Base-by-base conservation (phyloP, 2,329 filamentous ascomycete species). In the Cadophora luteo-olivacea region DNA sequence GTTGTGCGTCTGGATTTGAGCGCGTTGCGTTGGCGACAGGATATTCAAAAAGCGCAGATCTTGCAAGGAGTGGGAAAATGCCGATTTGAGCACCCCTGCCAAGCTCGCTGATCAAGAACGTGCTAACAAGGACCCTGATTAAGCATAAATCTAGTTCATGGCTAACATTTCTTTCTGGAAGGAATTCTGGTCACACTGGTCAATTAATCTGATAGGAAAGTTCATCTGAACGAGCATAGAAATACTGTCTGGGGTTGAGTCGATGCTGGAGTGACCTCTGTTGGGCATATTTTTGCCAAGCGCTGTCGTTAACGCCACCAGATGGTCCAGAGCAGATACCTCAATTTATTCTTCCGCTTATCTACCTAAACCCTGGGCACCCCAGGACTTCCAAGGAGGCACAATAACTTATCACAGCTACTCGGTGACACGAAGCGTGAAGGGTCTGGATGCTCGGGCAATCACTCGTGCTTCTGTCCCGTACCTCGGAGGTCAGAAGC, bases 91-190 rank as follows among this genome's bases (percentile, higher is more conserved):
- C 33, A 19, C 52, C 51, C 29, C 52, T 19, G 25, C 52, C 52
- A 55, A 33, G 52, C 6, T 8, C 12, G 4, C 24, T 33, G 29
- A n/a, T n/a, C 8, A 19, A 33, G 16, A 55, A 55, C 52, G 29
- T 55, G 29, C 52, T 55, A 55, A 55, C 29, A 55, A 33, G 25
- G 29, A 32, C 14, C 24, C 52, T 55, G 25, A 33, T 55, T 55
- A 55, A 33, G 52, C 52, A 55, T 55, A 55, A 55, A 33, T 8
- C 25, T n/a, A 55, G 52, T 32, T 33, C 16, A 19, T n/a, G 29
- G 52, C 7, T 19, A 55, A n/a, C 25, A 14, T 29, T 12, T 12
- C 24, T 12, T 29, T 29, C 51, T 3, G 12, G 24, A 54, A 14
- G 24, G 29, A 16, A 16, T 25, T 33, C 25, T 19, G 8, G 16